A percentile compares a stretch with the other conserved stretches of the same genome.
These are phyloP conservation scores for Gyromitra esculenta DNA, from an alignment of 2,329 filamentous ascomycete species.

Conservation along the genomic window DNA sequence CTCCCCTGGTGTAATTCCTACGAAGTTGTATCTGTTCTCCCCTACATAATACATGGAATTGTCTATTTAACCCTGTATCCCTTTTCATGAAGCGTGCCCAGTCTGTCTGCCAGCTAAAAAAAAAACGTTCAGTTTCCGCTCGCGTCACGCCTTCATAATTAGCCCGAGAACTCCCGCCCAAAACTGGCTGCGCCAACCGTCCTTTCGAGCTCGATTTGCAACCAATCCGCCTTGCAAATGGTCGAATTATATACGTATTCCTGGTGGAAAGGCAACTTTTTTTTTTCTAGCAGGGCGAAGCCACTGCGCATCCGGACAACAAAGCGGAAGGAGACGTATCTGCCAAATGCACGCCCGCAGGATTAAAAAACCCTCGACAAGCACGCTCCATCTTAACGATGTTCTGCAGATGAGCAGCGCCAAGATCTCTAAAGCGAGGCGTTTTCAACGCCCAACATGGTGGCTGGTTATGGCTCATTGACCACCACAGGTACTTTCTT, in stretches of 20 bases:
- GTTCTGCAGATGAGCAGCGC: constrained; percentile 34
- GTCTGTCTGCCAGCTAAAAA: constrained; percentile 1
- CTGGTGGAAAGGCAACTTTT: background rate
- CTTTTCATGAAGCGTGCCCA: background rate
- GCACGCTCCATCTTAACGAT: constrained; percentile 17
- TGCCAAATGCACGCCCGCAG: constrained; percentile 1
- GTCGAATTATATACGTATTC: constrained; percentile 31
- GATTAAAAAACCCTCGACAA: constrained; percentile 16
- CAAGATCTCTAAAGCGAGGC: constrained; percentile 23
- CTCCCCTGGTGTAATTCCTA: background rate
- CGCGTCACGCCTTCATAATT: constrained; percentile 13
- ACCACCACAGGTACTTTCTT: background rate
- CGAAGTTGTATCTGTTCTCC: constrained; percentile 10
- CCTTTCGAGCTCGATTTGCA: constrained; percentile 40
- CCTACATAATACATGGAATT: background rate
- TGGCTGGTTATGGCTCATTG: constrained; percentile 20
- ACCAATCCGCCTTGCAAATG: constrained; percentile 35
- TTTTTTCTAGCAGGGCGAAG: constrained; percentile 14
- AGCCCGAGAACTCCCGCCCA: constrained; percentile 40
- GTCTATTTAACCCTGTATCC: constrained; percentile 7
- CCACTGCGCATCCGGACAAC: constrained; percentile 33
- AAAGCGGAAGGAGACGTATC: constrained; percentile 19
- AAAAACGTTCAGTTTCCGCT: constrained; percentile 14
- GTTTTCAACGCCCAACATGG: background rate
- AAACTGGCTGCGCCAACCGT: constrained; percentile 28